Conservation (phyloP, 1,284 basidiomycete species). For the Boletus sp. region DNA sequence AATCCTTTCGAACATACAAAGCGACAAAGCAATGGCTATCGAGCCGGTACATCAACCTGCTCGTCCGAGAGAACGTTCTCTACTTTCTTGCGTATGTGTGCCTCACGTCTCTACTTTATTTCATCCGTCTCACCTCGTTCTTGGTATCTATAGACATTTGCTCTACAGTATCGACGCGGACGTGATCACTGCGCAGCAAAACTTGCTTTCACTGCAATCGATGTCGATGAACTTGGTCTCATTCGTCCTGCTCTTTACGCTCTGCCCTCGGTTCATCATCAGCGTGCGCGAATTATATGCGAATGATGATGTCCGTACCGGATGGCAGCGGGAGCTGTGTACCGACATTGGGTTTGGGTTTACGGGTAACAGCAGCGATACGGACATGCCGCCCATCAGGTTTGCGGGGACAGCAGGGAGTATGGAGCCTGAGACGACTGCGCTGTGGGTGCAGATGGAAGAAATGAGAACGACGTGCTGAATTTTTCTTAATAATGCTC, state of each 20-base stretch:
- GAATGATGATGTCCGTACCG: not conserved
- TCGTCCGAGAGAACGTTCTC: not conserved
- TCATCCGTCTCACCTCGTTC: not conserved
- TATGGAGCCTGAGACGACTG: too few relatives aligned
- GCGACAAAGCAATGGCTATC: not conserved
- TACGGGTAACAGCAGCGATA: too few relatives aligned
- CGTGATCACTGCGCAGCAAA: not conserved
- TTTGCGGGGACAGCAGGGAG: too few relatives aligned
- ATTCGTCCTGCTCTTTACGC: not conserved
- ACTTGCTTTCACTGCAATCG: not conserved
- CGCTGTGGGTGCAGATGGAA: too few relatives aligned
- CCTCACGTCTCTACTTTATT: too few relatives aligned
- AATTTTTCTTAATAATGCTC: too few relatives aligned
- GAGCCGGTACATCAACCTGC: conserved; percentile 2
- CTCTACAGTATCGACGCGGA: not conserved
- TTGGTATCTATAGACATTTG: not conserved
- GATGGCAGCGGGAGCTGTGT: not conserved
- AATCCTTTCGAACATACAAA: not conserved
- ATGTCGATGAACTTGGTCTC: not conserved
- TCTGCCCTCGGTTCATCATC: conserved; percentile 8
- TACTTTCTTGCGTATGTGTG: conserved; percentile 5
- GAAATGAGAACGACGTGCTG: too few relatives aligned
- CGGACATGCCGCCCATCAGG: too few relatives aligned
- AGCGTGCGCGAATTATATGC: conserved; percentile 3
- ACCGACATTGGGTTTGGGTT: conserved; percentile 1